These are phyloP conservation scores for Daldinia bambusicola DNA, from an alignment of 495 filamentous ascomycete species.

Conservation along the genomic window DNA sequence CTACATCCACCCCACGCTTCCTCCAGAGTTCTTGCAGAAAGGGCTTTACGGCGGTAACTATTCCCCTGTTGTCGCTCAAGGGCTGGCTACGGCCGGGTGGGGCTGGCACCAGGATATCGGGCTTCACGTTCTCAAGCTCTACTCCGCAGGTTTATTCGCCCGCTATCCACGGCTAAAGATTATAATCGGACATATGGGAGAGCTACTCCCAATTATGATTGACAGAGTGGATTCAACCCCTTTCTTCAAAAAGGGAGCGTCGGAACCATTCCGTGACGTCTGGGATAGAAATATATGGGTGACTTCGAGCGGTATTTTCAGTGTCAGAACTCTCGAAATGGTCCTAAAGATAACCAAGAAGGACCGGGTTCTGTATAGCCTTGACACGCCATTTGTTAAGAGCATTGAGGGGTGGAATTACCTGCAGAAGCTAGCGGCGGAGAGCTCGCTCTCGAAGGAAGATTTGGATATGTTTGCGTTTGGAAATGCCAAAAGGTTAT, in stretches of 20 bases:
- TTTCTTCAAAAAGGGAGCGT: constrained; percentile 56
- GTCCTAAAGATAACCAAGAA: constrained; percentile 58
- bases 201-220: constrained; percentile 72
- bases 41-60: constrained; percentile 56
- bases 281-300: constrained; percentile 72
- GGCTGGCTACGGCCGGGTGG: constrained; percentile 53
- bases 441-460: constrained; percentile 61
- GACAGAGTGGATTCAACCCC: constrained; percentile 65
- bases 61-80: constrained; percentile 50
- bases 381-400: constrained; percentile 68
- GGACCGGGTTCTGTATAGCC: constrained; percentile 65
- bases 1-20: constrained; percentile 66
- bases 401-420: constrained; percentile 57
- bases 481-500: constrained; percentile 65
- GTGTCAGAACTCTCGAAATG: constrained; percentile 54
- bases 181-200: constrained; percentile 73
- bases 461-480: constrained; percentile 64
- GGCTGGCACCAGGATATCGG: constrained; percentile 62
- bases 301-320: constrained; percentile 71
- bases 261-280: constrained; percentile 65
- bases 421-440: constrained; percentile 60
- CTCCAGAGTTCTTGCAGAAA: constrained; percentile 46
- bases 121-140: constrained; percentile 51
- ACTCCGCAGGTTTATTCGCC: constrained; percentile 58
- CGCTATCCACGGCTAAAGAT: constrained; percentile 66